Evolutionary conservation across 306 rosid genomes (phyloP).

Genomic region (Ormosia emarginata): DNA sequence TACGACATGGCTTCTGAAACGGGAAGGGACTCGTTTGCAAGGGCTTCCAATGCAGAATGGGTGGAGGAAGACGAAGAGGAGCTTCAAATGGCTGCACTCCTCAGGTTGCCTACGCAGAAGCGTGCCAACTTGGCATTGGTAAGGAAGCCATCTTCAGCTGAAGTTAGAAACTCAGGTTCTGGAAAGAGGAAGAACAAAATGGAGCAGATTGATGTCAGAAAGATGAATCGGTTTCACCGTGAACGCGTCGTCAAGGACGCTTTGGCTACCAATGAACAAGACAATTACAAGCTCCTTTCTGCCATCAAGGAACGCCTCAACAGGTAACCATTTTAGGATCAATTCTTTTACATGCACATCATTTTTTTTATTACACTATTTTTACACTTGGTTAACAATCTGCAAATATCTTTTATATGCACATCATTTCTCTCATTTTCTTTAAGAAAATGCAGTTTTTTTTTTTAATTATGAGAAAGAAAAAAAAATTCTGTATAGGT

Average conservation of each 20-base stretch:
- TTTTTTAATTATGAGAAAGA: too few species aligned
- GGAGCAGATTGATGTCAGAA: conserved; percentile 58
- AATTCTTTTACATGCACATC: too few species aligned
- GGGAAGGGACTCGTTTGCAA: conserved; percentile 27
- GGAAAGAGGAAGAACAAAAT: not conserved
- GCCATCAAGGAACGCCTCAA: conserved; percentile 73
- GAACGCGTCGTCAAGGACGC: conserved; percentile 65
- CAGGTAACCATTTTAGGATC: not conserved
- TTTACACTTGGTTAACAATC: too few species aligned
- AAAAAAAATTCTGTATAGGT: too few species aligned
- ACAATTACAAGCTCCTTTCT: conserved; percentile 60
- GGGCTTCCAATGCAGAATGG: conserved; percentile 67
- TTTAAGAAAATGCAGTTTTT: too few species aligned
- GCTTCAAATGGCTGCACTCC: conserved; percentile 68
- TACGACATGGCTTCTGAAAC: conserved; percentile 22
- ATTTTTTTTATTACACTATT: too few species aligned
- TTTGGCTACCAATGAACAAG: conserved; percentile 73
- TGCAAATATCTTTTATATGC: too few species aligned
- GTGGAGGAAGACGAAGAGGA: conserved; percentile 68
- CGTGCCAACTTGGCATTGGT: conserved; percentile 43
- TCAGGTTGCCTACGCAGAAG: conserved; percentile 50
- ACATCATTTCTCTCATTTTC: too few species aligned
- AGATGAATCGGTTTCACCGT: conserved; percentile 46
- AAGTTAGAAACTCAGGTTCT: not conserved
- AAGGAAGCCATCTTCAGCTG: not conserved